Evolutionary conservation across 805 yeast genomes (phyloP), one percentile per base, ranked within the genome.

Genomic region (Sugiyamaella americana): DNA sequence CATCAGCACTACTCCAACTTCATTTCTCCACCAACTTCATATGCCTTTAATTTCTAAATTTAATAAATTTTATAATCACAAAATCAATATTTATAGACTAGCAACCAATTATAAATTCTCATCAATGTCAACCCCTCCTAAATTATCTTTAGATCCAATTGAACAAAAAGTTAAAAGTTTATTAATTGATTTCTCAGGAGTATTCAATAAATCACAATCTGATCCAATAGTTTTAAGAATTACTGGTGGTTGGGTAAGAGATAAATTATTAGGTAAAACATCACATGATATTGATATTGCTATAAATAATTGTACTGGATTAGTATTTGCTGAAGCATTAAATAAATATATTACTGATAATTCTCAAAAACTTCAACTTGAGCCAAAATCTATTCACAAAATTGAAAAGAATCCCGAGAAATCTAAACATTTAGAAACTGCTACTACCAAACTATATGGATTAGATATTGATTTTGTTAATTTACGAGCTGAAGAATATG

Each of bases 191-290:
- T 68, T 62, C 43, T 58, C 66, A 18, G 37, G 40, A 11, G 57
- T 57, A 40, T 58, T 55, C 44, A 49, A 55, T 52, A 13, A 40
- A 5, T 40, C 50, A 22, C 38, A 60, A 46, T 8, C 8, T 8
- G 49, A 51, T 24, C 44, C 48, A n/a, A 61, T 82, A 6, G 81
- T 74, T 38, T 70, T 85, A 11, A 65, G 98, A 50, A 85, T 93
- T 54, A 89, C 97, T 0, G 98, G 98, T 30, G 98, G 98, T 0
- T 91, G 98, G 98, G 98, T 93, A 2, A 75, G 98, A 56, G 98
- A 93, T 64, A 93, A 93, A 66, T 69, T 93, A 23, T 69, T 93
- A 24, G 95, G 95, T 0, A 73, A 74, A 40, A 79, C 78, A 19
- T 81, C 91, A 37, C 80, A 91, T 59, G 99, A 93, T 63, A 71